These are phyloP conservation scores for Candida nitratophila DNA, from an alignment of 805 yeast genomes.

Conservation along the genomic window DNA sequence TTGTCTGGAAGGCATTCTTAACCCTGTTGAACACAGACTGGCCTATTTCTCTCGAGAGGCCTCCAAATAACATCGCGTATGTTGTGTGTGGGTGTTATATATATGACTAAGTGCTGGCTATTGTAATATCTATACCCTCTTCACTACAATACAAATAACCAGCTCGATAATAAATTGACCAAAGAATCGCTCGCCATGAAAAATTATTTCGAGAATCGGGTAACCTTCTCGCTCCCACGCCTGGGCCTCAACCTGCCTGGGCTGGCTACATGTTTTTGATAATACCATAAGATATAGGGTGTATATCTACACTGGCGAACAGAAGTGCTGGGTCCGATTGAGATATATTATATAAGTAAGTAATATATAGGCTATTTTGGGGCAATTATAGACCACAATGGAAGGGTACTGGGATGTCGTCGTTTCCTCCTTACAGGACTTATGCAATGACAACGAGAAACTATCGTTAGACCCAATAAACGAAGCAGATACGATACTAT, in stretches of 20 bases:
- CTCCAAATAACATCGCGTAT: background rate
- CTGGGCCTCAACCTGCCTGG: too few species aligned
- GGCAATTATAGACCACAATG: conserved; percentile 18
- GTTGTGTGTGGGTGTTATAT: background rate
- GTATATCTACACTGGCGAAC: too few species aligned
- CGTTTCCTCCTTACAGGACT: conserved; percentile 59
- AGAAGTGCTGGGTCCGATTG: too few species aligned
- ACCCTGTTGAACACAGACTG: background rate
- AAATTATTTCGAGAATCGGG: background rate
- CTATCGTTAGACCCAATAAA: conserved; percentile 37
- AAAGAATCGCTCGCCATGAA: background rate
- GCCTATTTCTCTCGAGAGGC: background rate
- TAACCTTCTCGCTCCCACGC: background rate
- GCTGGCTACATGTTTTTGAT: too few species aligned
- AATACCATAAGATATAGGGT: too few species aligned
- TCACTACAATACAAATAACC: too few species aligned
- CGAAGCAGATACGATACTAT: background rate
- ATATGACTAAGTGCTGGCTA: too few species aligned
- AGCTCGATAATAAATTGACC: too few species aligned
- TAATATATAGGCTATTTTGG: too few species aligned
- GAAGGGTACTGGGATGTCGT: conserved; percentile 67
- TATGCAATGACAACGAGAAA: conserved; percentile 55
- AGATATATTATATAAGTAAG: too few species aligned
- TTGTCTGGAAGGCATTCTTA: background rate
- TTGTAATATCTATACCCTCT: too few species aligned